Evolutionary conservation across 2,329 filamentous ascomycete genomes (phyloP).

Genomic region (Fusarium chlamydosporum): DNA sequence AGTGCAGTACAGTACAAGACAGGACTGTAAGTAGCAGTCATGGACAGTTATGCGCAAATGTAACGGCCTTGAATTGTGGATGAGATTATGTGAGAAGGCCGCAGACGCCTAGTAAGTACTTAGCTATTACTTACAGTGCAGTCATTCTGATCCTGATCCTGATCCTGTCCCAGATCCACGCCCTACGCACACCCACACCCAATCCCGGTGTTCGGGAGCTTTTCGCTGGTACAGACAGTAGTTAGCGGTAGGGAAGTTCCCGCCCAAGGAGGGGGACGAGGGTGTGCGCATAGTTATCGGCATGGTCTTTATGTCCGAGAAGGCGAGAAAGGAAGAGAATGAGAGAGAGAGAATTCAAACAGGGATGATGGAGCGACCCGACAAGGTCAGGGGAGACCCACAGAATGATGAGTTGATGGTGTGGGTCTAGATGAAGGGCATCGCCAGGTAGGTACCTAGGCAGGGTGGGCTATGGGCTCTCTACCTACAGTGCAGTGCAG

Average conservation of each 20-base stretch:
- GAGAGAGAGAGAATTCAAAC: conserved; percentile 8
- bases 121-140: neutral
- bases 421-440: neutral
- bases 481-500: neutral
- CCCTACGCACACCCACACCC: conserved; percentile 1
- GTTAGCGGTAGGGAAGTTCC: conserved; percentile 37
- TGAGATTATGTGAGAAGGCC: conserved; percentile 49
- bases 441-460: neutral
- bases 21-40: conserved; percentile 23
- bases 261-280: conserved; percentile 16
- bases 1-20: neutral
- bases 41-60: conserved; percentile 41
- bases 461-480: neutral
- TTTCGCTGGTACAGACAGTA: conserved; percentile 44
- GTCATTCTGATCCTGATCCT: conserved; percentile 6
- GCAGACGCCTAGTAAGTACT: neutral
- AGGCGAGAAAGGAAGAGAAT: conserved; percentile 45
- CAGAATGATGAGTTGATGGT: conserved; percentile 32
- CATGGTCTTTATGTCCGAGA: conserved; percentile 61
- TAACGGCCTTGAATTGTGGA: conserved; percentile 30
- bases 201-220: conserved; percentile 46
- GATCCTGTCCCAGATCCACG: conserved; percentile 29
- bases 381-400: conserved; percentile 19
- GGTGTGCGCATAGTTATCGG: conserved; percentile 52
- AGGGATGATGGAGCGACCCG: conserved; percentile 41